phyloP scores from a whole-genome alignment of 2,329 filamentous ascomycete species.

The Aspergillus sclerotialis region DNA sequence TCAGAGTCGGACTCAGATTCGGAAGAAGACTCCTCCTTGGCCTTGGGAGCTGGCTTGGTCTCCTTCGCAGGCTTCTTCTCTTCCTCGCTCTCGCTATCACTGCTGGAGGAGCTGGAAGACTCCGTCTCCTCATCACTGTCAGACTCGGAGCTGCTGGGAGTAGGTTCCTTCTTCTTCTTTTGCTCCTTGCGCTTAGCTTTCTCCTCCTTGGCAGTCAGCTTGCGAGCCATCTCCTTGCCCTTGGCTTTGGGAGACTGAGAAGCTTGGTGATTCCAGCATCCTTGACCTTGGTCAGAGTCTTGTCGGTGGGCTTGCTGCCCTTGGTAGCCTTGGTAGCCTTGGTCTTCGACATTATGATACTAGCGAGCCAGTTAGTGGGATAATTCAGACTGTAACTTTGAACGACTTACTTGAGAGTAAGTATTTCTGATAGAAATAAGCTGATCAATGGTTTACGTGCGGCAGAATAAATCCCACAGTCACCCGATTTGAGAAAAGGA shows the following conservation, averaged over 20 bases:
- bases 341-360: conserved; percentile 40
- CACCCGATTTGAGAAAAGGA: conserved; percentile 25
- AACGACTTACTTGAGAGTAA: no score
- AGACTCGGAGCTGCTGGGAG: conserved; percentile 27
- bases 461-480: conserved; percentile 32
- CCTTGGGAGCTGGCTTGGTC: conserved; percentile 2
- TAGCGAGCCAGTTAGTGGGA: conserved; percentile 4
- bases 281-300: conserved; percentile 43
- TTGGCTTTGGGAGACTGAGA: conserved; percentile 38
- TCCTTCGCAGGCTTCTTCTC: conserved; percentile 24
- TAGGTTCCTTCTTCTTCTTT: conserved; percentile 37
- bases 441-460: no score
- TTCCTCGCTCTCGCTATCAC: conserved; percentile 24
- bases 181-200: conserved; percentile 31
- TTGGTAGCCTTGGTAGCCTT: conserved; percentile 24
- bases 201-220: conserved; percentile 33
- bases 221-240: conserved; percentile 39
- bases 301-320: conserved; percentile 30
- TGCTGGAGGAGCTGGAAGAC: conserved; percentile 21
- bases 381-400: no score
- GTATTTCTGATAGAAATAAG: conserved; percentile 3
- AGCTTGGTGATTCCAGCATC: conserved; percentile 39
- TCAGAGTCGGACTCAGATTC: neutral
- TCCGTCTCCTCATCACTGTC: conserved; percentile 29
- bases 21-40: conserved; percentile 1